Evolutionary conservation across 1,139 yeast genomes (phyloP).

Genomic region (Candida tropicalis): DNA sequence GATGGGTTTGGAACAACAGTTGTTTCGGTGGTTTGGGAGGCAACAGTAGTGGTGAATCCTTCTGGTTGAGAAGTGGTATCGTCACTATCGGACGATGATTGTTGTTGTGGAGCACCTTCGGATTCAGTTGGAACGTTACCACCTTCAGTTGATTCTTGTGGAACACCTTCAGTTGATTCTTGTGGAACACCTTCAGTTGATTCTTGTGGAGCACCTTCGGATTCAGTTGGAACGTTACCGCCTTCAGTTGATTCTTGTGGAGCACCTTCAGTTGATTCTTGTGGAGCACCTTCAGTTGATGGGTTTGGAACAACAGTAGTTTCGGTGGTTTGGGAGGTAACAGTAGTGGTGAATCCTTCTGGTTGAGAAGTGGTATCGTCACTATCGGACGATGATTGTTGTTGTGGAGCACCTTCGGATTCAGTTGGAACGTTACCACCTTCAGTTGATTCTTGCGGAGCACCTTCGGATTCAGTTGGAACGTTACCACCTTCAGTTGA

Average conservation of each 20-base stretch:
- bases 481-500: too few species aligned
- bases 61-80: slow-evolving; percentile 15
- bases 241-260: background rate
- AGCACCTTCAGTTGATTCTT: too few species aligned
- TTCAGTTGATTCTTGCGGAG: too few species aligned
- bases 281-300: too few species aligned
- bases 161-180: too few species aligned
- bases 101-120: background rate
- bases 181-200: too few species aligned
- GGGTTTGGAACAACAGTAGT: background rate
- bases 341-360: background rate
- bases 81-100: slow-evolving; percentile 7
- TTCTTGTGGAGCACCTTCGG: too few species aligned
- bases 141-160: too few species aligned
- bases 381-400: background rate
- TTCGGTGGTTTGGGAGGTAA: background rate
- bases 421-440: too few species aligned
- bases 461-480: too few species aligned
- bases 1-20: background rate
- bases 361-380: slow-evolving; percentile 17
- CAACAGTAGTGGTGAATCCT: background rate
- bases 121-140: too few species aligned
- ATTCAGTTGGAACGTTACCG: too few species aligned
- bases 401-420: background rate
- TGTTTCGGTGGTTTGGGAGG: background rate